Conservation (phyloP, 768 basidiomycete genomes). For the Mycena albidolilacea region DNA sequence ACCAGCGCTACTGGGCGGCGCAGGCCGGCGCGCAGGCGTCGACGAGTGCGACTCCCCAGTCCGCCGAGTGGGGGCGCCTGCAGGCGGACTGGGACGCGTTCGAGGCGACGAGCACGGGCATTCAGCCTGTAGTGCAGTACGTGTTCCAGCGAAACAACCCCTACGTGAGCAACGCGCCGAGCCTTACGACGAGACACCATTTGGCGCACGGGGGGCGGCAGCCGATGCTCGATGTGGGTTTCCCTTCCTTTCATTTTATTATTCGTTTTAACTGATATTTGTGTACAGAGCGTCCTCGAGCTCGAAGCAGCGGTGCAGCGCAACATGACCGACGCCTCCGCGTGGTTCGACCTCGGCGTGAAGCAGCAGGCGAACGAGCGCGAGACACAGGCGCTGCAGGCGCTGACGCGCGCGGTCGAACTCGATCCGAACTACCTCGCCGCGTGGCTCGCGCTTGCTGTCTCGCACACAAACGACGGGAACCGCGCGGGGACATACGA, state of each 20-base stretch:
- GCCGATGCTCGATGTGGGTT: conserved; percentile 58
- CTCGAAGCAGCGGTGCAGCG: conserved; percentile 91
- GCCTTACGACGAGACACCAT: conserved; percentile 65
- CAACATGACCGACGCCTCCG: conserved; percentile 75
- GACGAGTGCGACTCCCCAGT: conserved; percentile 1
- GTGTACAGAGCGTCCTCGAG: conserved; percentile 83
- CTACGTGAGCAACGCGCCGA: conserved; percentile 73
- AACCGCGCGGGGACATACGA: conserved; percentile 81
- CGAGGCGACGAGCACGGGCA: conserved; percentile 79
- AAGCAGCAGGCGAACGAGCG: conserved; percentile 99
- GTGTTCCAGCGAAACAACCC: conserved; percentile 86
- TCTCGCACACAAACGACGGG: conserved; percentile 93
- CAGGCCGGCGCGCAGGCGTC: conserved; percentile 50
- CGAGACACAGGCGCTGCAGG: conserved; percentile 90
- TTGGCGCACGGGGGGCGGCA: conserved; percentile 54
- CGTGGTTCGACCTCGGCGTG: conserved; percentile 95
- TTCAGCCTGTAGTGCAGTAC: conserved; percentile 71
- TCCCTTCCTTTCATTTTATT: too few species aligned
- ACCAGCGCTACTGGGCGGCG: conserved; percentile 68
- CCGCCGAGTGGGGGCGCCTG: conserved; percentile 72
- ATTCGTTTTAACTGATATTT: not conserved
- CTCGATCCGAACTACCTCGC: conserved; percentile 83
- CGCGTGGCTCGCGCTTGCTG: conserved; percentile 91
- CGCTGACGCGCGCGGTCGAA: conserved; percentile 84
- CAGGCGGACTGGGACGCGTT: conserved; percentile 88